Conservation (phyloP, 1,284 basidiomycete species). For the Somion occarium region DNA sequence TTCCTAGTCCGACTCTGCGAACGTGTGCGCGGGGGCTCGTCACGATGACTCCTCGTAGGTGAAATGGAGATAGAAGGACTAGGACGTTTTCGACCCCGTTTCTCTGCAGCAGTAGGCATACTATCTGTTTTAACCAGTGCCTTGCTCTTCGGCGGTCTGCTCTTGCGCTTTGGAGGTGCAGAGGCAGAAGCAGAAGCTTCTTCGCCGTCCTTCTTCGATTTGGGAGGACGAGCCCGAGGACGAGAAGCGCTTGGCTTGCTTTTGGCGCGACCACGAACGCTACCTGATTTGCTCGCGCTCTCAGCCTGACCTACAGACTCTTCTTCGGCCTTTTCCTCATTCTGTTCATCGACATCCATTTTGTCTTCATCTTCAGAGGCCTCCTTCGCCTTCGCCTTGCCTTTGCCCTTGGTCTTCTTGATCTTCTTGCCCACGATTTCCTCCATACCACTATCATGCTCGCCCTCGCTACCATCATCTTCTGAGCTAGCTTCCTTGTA, state of each 20-base stretch:
- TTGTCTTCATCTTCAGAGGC: slow-evolving; percentile 16
- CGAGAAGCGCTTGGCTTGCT: slow-evolving; percentile 13
- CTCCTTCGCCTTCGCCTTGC: slow-evolving; percentile 15
- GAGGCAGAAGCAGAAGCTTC: slow-evolving; percentile 16
- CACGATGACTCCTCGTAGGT: not conserved
- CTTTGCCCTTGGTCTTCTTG: slow-evolving; percentile 14
- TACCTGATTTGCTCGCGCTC: slow-evolving; percentile 8
- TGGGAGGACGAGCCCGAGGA: slow-evolving; percentile 8
- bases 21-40: slow-evolving; percentile 1
- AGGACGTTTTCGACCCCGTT: slow-evolving; percentile 1
- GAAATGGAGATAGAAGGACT: not conserved
- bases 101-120: not conserved
- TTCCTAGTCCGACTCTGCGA: slow-evolving; percentile 5
- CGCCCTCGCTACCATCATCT: slow-evolving; percentile 26
- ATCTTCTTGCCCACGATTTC: slow-evolving; percentile 25
- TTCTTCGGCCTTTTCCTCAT: slow-evolving; percentile 18
- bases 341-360: slow-evolving; percentile 27
- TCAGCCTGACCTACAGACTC: slow-evolving; percentile 4
- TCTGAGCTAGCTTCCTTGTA: slow-evolving; percentile 24
- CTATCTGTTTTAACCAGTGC: not conserved
- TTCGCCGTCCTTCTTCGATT: slow-evolving; percentile 13
- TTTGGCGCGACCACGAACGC: slow-evolving; percentile 17
- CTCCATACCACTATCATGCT: slow-evolving; percentile 28
- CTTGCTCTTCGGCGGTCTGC: slow-evolving; percentile 1
- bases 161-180: slow-evolving; percentile 1